Evolutionary conservation across 2,329 filamentous ascomycete genomes (phyloP).

Genomic region (Dothistroma pini): DNA sequence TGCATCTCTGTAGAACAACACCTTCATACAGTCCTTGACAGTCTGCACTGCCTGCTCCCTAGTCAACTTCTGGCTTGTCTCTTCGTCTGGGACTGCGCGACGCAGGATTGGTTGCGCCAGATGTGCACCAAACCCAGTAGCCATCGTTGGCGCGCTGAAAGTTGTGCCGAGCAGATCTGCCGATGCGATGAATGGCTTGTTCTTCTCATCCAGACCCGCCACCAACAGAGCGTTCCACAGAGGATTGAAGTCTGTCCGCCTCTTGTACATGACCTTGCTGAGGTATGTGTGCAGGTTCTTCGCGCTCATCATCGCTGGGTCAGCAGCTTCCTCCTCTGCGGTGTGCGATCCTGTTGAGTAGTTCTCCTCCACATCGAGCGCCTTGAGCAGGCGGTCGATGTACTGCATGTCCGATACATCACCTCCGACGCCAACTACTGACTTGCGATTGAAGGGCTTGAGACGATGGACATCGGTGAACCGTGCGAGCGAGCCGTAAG

Average conservation of each 20-base stretch:
- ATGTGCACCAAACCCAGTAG: slow-evolving; percentile 90
- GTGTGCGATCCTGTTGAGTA: slow-evolving; percentile 60
- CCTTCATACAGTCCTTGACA: slow-evolving; percentile 95
- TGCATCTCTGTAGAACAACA: slow-evolving; percentile 94
- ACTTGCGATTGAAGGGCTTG: slow-evolving; percentile 76
- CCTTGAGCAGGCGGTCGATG: slow-evolving; percentile 83
- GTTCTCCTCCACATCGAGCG: slow-evolving; percentile 83
- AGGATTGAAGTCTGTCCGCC: slow-evolving; percentile 92
- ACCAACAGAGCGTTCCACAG: slow-evolving; percentile 96
- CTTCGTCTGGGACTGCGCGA: slow-evolving; percentile 78
- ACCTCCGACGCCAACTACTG: slow-evolving; percentile 89
- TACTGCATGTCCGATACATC: slow-evolving; percentile 99
- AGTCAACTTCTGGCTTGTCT: slow-evolving; percentile 64
- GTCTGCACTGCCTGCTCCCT: slow-evolving; percentile 76
- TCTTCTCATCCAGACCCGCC: slow-evolving; percentile 75
- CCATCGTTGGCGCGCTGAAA: slow-evolving; percentile 80
- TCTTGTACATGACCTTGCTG: slow-evolving; percentile 91
- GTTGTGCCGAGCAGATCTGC: slow-evolving; percentile 92
- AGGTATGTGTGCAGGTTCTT: slow-evolving; percentile 97
- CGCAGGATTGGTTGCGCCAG: slow-evolving; percentile 90
- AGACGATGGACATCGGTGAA: slow-evolving; percentile 97
- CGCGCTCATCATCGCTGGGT: slow-evolving; percentile 62
- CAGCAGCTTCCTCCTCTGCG: slow-evolving; percentile 68
- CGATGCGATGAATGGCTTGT: slow-evolving; percentile 82
- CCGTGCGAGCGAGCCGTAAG: slow-evolving; percentile 90